These are phyloP conservation scores for Drechmeria coniospora DNA, from an alignment of 2,329 filamentous ascomycete genomes.

Conservation along the genomic window DNA sequence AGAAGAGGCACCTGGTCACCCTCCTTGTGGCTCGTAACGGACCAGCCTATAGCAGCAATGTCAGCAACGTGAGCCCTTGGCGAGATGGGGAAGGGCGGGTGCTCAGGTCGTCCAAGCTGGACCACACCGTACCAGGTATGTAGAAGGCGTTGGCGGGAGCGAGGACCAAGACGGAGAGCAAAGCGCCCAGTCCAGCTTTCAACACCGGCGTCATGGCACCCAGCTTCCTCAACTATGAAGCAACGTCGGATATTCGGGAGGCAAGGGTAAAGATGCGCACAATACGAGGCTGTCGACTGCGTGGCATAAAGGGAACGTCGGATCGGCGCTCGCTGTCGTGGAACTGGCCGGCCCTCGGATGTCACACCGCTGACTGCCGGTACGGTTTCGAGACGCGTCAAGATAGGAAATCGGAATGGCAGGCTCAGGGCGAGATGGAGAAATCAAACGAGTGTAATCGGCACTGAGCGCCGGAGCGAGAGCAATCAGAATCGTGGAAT, in stretches of 20 bases:
- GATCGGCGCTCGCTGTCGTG: too few species aligned
- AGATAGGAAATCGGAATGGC: neutral
- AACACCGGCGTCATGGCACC: slow-evolving; percentile 6
- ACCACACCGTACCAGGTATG: slow-evolving; percentile 54
- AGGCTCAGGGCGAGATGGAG: slow-evolving; percentile 6
- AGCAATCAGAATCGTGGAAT: neutral
- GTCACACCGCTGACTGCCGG: neutral
- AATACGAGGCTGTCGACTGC: too few species aligned
- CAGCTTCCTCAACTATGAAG: neutral
- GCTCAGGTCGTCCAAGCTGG: neutral
- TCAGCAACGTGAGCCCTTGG: slow-evolving; percentile 5
- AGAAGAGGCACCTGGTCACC: slow-evolving; percentile 69
- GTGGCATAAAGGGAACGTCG: too few species aligned
- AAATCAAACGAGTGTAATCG: slow-evolving; percentile 4
- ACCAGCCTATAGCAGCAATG: slow-evolving; percentile 44
- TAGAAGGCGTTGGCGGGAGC: slow-evolving; percentile 51
- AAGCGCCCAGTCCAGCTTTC: slow-evolving; percentile 20
- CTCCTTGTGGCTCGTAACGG: slow-evolving; percentile 63
- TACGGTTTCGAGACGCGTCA: neutral
- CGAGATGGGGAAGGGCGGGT: neutral
- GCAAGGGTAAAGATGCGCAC: too few species aligned
- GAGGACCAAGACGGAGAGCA: slow-evolving; percentile 26
- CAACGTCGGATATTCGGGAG: neutral
- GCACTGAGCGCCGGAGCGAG: slow-evolving; percentile 2
- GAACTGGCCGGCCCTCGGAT: too few species aligned